A percentile compares a stretch with the other conserved stretches of the same genome.
These are phyloP conservation scores for Aspergillaceae sp. DNA, from an alignment of 2,329 filamentous ascomycete genomes.

Conservation along the genomic window DNA sequence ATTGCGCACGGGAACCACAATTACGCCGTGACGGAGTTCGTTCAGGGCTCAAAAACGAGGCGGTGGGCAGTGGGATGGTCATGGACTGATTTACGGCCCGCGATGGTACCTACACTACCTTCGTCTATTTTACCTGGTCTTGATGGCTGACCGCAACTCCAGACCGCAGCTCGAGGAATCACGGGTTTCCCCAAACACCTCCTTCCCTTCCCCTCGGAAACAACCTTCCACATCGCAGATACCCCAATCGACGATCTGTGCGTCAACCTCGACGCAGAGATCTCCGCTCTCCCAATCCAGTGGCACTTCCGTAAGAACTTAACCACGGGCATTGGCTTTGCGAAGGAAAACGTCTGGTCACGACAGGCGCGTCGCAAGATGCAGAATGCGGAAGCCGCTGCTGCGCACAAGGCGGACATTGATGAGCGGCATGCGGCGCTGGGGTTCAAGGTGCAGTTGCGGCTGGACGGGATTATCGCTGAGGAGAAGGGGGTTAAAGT, in stretches of 20 bases:
- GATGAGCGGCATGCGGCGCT: slow-evolving; percentile 39
- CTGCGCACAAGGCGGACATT: slow-evolving; percentile 23
- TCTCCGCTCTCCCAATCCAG: slow-evolving; percentile 50
- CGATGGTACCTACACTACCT: slow-evolving; percentile 32
- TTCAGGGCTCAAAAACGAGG: slow-evolving; percentile 68
- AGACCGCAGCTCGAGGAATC: slow-evolving; percentile 29
- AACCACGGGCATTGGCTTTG: slow-evolving; percentile 53
- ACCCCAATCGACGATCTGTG: slow-evolving; percentile 24
- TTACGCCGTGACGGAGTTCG: slow-evolving; percentile 71
- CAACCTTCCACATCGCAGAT: slow-evolving; percentile 32
- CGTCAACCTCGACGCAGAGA: slow-evolving; percentile 37
- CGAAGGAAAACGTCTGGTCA: slow-evolving; percentile 66
- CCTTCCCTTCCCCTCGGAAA: slow-evolving; percentile 46
- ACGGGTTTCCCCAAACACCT: slow-evolving; percentile 42
- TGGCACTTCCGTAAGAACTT: slow-evolving; percentile 56
- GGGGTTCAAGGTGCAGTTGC: slow-evolving; percentile 51
- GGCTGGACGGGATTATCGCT: slow-evolving; percentile 15
- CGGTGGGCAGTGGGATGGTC: slow-evolving; percentile 90
- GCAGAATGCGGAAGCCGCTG: slow-evolving; percentile 14
- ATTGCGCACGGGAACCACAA: slow-evolving; percentile 56
- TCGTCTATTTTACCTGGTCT: too few relatives aligned
- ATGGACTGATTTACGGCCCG: slow-evolving; percentile 59
- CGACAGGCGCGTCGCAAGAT: slow-evolving; percentile 59
- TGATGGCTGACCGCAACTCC: slow-evolving; percentile 1
- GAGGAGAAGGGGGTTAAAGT: slow-evolving; percentile 41